These are phyloP conservation scores for Amesomyces nigricolor DNA, from an alignment of 2,329 filamentous ascomycete species.

Conservation along the genomic window DNA sequence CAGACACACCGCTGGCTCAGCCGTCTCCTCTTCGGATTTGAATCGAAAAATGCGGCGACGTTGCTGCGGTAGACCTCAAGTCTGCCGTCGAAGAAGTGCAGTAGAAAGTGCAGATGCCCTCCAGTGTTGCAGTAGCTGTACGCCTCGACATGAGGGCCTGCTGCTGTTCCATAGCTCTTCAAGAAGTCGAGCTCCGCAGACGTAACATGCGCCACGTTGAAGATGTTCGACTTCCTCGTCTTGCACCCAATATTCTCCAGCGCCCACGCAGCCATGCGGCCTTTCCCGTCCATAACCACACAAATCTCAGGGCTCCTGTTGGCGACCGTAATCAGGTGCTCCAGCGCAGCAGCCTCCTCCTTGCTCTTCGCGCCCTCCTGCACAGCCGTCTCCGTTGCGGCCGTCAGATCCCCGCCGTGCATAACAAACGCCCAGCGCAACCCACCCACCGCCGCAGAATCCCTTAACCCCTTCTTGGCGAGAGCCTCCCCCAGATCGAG, in stretches of 20 bases:
- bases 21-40: slow-evolving; percentile 54
- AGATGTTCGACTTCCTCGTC: slow-evolving; percentile 62
- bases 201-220: slow-evolving; percentile 77
- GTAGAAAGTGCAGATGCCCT: slow-evolving; percentile 64
- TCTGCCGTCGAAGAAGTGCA: slow-evolving; percentile 80
- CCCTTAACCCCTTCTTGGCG: slow-evolving; percentile 35
- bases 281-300: slow-evolving; percentile 74
- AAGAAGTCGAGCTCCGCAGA: slow-evolving; percentile 47
- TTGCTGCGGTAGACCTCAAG: slow-evolving; percentile 77
- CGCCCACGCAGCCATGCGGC: slow-evolving; percentile 87
- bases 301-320: slow-evolving; percentile 84
- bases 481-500: slow-evolving; percentile 73
- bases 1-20: slow-evolving; percentile 61
- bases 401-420: slow-evolving; percentile 71
- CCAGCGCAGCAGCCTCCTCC: slow-evolving; percentile 64
- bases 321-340: slow-evolving; percentile 79
- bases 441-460: slow-evolving; percentile 24
- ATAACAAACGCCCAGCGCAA: slow-evolving; percentile 72
- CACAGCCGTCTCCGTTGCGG: slow-evolving; percentile 71
- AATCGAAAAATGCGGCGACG: slow-evolving; percentile 75
- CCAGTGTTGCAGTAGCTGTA: slow-evolving; percentile 65
- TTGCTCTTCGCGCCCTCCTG: slow-evolving; percentile 50
- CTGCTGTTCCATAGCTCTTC: slow-evolving; percentile 26
- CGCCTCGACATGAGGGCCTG: slow-evolving; percentile 55
- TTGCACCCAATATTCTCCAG: slow-evolving; percentile 79